Evolutionary conservation across 2,329 filamentous ascomycete species (phyloP).

Genomic region (Penicillium sp.): DNA sequence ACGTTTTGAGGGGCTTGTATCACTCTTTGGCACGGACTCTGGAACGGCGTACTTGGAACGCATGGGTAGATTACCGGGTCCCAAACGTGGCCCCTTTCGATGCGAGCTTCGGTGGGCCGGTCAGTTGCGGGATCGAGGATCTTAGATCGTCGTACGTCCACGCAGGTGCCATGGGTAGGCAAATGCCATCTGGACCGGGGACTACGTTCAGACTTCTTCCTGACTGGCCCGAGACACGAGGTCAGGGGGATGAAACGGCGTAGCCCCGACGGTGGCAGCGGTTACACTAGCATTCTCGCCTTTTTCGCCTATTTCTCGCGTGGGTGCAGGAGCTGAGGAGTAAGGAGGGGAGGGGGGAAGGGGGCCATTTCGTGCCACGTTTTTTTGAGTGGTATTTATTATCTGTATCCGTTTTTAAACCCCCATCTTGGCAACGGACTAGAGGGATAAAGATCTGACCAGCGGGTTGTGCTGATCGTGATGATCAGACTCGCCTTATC

Average conservation of each 20-base stretch:
- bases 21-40: neutral
- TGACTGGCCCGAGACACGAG: slow-evolving; percentile 22
- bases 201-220: slow-evolving; percentile 11
- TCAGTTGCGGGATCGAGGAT: slow-evolving; percentile 2
- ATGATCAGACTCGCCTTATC: slow-evolving; percentile 3
- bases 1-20: slow-evolving; percentile 13
- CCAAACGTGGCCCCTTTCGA: neutral
- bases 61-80: neutral
- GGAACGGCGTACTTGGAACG: neutral
- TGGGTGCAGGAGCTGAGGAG: slow-evolving; percentile 9
- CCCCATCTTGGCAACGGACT: slow-evolving; percentile 23
- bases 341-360: neutral
- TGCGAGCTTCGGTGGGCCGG: slow-evolving; percentile 1
- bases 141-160: slow-evolving; percentile 3
- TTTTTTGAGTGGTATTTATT: slow-evolving; percentile 1
- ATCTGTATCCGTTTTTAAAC: neutral
- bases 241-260: slow-evolving; percentile 21
- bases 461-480: slow-evolving; percentile 11
- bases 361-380: slow-evolving; percentile 4
- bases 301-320: slow-evolving; percentile 4
- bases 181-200: slow-evolving; percentile 7
- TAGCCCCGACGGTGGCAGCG: slow-evolving; percentile 9
- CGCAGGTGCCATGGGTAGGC: slow-evolving; percentile 1
- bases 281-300: slow-evolving; percentile 18
- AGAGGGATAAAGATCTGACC: slow-evolving; percentile 29